phyloP scores from a whole-genome alignment of 805 yeast species.

The Wickerhamomyces rabaulensis region DNA sequence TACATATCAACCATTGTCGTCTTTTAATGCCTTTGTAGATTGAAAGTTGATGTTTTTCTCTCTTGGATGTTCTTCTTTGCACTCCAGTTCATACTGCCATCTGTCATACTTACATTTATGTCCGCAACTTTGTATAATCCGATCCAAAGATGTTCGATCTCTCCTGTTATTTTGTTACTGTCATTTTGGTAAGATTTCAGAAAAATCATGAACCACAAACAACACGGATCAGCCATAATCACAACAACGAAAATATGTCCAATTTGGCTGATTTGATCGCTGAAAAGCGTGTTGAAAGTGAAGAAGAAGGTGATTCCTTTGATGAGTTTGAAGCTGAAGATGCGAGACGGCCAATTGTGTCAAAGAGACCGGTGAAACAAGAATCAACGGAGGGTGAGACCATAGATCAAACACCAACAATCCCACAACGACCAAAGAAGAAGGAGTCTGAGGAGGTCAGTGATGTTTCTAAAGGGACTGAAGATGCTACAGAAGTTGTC shows the following conservation, averaged over 20 bases:
- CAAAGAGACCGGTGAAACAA: slow-evolving; percentile 14
- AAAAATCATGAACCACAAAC: neutral
- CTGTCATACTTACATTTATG: no score
- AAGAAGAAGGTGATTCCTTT: slow-evolving; percentile 1
- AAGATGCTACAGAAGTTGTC: neutral
- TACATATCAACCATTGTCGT: neutral
- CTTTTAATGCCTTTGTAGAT: neutral
- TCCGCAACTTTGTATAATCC: no score
- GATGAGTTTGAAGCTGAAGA: neutral
- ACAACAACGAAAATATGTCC: slow-evolving; percentile 3
- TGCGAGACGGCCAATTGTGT: slow-evolving; percentile 12
- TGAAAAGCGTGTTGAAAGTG: neutral
- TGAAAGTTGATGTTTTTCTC: neutral
- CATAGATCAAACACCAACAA: slow-evolving; percentile 1
- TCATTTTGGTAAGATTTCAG: neutral
- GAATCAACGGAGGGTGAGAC: slow-evolving; percentile 7
- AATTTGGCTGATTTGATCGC: slow-evolving; percentile 2
- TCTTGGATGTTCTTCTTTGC: no score
- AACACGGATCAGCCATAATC: neutral
- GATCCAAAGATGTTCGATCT: neutral
- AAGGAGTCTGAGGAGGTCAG: neutral
- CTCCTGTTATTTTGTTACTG: no score
- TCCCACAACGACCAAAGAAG: slow-evolving; percentile 3
- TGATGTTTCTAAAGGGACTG: neutral
- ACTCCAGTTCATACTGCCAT: no score